Conservation (phyloP, 495 filamentous ascomycete species). For the Penicillium mononematosum region DNA sequence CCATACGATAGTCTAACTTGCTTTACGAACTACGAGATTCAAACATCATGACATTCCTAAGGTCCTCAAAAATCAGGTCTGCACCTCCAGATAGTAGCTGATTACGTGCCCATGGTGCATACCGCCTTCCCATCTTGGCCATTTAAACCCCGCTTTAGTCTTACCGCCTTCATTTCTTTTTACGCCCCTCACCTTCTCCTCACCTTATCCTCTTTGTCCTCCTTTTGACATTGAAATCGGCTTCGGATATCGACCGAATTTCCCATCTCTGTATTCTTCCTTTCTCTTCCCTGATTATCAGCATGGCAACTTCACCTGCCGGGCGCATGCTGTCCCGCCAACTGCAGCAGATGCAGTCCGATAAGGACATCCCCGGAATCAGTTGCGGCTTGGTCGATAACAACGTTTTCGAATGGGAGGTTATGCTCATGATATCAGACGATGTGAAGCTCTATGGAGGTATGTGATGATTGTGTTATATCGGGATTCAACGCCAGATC, state of each 20-base stretch:
- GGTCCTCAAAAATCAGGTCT: neutral
- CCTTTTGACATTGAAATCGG: conserved; percentile 2
- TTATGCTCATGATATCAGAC: conserved; percentile 98
- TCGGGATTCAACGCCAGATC: neutral
- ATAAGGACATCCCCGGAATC: conserved; percentile 89
- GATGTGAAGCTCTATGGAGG: conserved; percentile 95
- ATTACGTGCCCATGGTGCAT: neutral
- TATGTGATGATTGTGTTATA: conserved; percentile 35
- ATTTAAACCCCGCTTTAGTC: conserved; percentile 4
- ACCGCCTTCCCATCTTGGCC: conserved; percentile 2
- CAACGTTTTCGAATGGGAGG: conserved; percentile 99
- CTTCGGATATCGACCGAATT: neutral
- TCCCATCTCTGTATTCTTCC: neutral
- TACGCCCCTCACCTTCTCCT: conserved; percentile 15
- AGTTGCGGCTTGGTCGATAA: conserved; percentile 82
- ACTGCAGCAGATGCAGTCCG: conserved; percentile 88
- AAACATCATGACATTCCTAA: neutral
- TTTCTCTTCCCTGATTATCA: conserved; percentile 8
- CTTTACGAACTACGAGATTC: neutral
- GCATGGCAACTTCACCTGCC: conserved; percentile 56
- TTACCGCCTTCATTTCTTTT: conserved; percentile 28
- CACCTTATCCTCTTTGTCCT: conserved; percentile 2
- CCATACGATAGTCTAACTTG: neutral
- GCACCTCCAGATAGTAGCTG: neutral
- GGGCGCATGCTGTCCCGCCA: conserved; percentile 80